Percentiles rank a stretch among this genome's conserved stretches.
phyloP scores from a whole-genome alignment of 345 rosid genomes.

The Pistacia vera region DNA sequence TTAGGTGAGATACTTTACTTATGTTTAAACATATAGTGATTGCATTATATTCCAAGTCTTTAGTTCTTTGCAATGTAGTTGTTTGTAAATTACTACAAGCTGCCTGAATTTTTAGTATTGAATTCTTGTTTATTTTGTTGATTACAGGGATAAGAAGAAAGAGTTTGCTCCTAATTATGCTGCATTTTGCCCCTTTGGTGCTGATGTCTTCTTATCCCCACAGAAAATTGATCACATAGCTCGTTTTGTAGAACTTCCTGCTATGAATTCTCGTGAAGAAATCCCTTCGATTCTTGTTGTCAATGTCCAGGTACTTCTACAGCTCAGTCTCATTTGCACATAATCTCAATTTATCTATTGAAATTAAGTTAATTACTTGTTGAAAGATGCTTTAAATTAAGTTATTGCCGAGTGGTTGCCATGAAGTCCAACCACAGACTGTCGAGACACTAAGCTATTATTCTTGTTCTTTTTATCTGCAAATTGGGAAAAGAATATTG shows the following conservation, averaged over 20 bases:
- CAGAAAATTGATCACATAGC: conserved; percentile 73
- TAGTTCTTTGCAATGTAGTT: not conserved
- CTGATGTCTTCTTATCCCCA: conserved; percentile 59
- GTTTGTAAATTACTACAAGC: not conserved
- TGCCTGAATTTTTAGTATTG: not conserved
- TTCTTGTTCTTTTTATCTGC: not conserved
- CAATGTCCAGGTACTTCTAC: conserved; percentile 58
- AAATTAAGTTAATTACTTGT: not conserved
- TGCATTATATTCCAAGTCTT: not conserved
- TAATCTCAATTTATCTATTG: not conserved
- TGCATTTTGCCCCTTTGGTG: conserved; percentile 67
- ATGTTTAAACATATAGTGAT: not conserved
- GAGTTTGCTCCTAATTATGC: conserved; percentile 52
- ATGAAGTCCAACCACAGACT: not conserved
- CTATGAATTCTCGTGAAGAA: conserved; percentile 40
- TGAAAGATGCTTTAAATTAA: not conserved
- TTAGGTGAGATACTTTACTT: conserved; percentile 38
- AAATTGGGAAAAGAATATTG: not conserved
- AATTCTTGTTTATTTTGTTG: conserved; percentile 5
- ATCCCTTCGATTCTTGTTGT: conserved; percentile 70
- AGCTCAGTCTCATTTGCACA: not conserved
- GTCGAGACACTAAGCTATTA: not conserved
- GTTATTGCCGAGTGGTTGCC: not conserved
- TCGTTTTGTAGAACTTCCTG: conserved; percentile 66
- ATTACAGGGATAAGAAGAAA: conserved; percentile 68